Evolutionary conservation across 805 yeast species (phyloP).

Genomic region (Grigorovia jiainica): DNA sequence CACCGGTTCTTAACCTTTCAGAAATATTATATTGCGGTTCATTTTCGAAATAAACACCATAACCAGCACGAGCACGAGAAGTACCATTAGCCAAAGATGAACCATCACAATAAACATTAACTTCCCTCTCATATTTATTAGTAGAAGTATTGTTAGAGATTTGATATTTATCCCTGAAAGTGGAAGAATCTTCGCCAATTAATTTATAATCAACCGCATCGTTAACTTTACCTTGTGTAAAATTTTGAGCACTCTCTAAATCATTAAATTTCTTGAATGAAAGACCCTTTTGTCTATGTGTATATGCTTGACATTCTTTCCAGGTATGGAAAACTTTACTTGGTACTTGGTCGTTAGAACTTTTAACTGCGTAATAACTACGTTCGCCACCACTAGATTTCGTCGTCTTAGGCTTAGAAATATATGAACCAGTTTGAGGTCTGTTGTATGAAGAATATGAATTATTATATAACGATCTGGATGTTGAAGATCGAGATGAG

Average conservation of each 20-base stretch:
- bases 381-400: background rate
- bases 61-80: slow-evolving; percentile 37
- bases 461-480: background rate
- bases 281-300: slow-evolving; percentile 30
- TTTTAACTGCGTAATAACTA: slow-evolving; percentile 29
- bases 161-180: slow-evolving; percentile 9
- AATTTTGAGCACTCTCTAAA: slow-evolving; percentile 27
- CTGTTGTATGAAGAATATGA: background rate
- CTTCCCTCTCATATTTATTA: slow-evolving; percentile 3
- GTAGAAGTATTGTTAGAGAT: background rate
- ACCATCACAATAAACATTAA: slow-evolving; percentile 64
- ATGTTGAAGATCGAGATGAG: background rate
- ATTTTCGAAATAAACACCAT: slow-evolving; percentile 65
- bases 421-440: background rate
- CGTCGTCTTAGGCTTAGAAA: background rate
- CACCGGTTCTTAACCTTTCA: slow-evolving; percentile 37
- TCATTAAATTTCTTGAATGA: slow-evolving; percentile 35
- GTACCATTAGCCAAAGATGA: slow-evolving; percentile 57
- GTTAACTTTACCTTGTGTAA: slow-evolving; percentile 14
- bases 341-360: slow-evolving; percentile 16
- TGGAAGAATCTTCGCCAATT: slow-evolving; percentile 11
- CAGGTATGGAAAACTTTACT: slow-evolving; percentile 26
- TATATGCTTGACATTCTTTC: slow-evolving; percentile 27
- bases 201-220: slow-evolving; percentile 12
- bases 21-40: slow-evolving; percentile 42